These are phyloP conservation scores for Talaromyces stipitatus DNA, from an alignment of 495 filamentous ascomycete genomes.

Conservation along the genomic window DNA sequence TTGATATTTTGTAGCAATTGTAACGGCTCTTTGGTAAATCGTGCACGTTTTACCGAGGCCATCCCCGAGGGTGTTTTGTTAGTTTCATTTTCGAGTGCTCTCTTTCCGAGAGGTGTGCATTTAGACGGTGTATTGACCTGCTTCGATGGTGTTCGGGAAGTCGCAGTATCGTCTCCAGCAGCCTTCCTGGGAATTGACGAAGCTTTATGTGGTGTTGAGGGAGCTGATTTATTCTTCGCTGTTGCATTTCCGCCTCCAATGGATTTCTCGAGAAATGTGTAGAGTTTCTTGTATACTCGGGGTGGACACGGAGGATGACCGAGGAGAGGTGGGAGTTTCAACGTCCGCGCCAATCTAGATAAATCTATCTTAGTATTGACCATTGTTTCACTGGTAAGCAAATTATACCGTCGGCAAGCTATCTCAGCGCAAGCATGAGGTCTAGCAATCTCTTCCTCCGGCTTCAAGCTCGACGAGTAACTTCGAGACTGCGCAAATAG, in stretches of 20 bases:
- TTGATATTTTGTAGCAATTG: conserved; percentile 24
- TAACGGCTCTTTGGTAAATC: conserved; percentile 8
- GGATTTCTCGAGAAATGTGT: conserved; percentile 67
- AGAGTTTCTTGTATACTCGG: conserved; percentile 76
- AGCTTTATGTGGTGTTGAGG: conserved; percentile 27
- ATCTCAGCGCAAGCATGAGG: conserved; percentile 86
- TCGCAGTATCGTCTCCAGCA: background rate
- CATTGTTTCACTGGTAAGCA: background rate
- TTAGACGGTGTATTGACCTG: conserved; percentile 34
- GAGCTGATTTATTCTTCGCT: conserved; percentile 18
- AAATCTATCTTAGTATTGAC: conserved; percentile 9
- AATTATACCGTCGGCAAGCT: conserved; percentile 71
- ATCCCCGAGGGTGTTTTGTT: background rate
- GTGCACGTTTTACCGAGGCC: conserved; percentile 1
- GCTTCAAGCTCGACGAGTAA: conserved; percentile 69
- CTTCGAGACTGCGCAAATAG: conserved; percentile 81
- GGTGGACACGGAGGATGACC: conserved; percentile 78
- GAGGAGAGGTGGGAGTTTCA: conserved; percentile 76
- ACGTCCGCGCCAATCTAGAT: conserved; percentile 64
- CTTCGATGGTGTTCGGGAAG: conserved; percentile 27
- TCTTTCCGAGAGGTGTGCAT: conserved; percentile 28
- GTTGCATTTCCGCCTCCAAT: conserved; percentile 38
- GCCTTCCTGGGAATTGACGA: conserved; percentile 9
- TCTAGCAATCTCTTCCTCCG: conserved; percentile 82
- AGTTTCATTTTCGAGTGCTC: background rate